These are phyloP conservation scores for Cladosporium velox DNA, from an alignment of 2,329 filamentous ascomycete species.

Conservation along the genomic window DNA sequence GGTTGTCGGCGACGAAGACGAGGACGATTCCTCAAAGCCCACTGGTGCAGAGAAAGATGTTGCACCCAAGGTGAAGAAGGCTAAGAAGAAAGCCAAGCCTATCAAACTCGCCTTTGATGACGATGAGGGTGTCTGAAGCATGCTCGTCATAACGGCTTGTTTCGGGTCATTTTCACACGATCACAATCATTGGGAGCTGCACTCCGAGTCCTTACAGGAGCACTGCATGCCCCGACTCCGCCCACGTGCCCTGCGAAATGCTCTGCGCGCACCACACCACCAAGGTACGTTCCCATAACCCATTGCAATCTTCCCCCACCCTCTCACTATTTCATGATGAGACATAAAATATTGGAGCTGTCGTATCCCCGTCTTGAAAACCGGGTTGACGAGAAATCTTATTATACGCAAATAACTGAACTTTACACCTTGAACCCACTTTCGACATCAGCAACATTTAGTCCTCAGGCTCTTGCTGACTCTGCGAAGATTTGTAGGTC, in stretches of 20 bases:
- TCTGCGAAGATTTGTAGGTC: background rate
- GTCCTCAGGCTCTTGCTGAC: background rate
- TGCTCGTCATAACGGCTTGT: background rate
- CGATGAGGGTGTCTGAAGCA: constrained; percentile 29
- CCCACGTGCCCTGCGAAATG: background rate
- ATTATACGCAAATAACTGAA: constrained; percentile 24
- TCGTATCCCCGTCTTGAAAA: constrained; percentile 20
- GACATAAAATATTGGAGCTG: constrained; percentile 26
- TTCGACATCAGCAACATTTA: background rate
- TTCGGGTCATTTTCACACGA: background rate
- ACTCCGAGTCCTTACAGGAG: background rate
- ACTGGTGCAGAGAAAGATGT: constrained; percentile 10
- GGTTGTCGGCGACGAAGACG: constrained; percentile 36
- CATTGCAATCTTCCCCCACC: background rate
- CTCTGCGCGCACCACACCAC: background rate
- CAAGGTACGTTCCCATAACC: constrained; percentile 9
- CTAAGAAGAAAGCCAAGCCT: constrained; percentile 38
- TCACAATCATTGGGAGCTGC: background rate
- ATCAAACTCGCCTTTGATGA: constrained; percentile 41
- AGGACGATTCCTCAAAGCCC: constrained; percentile 24
- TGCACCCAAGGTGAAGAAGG: constrained; percentile 32
- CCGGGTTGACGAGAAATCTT: constrained; percentile 21
- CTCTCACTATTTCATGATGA: constrained; percentile 15
- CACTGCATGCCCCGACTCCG: background rate
- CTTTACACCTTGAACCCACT: background rate